Percentiles rank a stretch among this genome's conserved stretches.
Conservation (phyloP, 805 yeast genomes). For the Saturnispora bothae region DNA sequence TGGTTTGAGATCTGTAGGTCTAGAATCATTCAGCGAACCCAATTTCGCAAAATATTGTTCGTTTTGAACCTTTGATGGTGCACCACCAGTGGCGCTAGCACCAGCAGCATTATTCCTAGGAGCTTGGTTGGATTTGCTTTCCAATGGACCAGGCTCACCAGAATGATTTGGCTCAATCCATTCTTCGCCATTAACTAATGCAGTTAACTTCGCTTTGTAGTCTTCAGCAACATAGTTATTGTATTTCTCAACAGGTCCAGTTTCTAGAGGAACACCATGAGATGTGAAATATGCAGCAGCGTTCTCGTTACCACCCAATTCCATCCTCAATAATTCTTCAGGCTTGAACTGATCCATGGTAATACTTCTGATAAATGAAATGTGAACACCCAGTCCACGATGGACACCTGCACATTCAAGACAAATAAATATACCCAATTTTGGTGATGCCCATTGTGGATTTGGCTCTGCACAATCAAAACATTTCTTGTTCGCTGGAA, state of each 20-base stretch:
- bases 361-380: conserved; percentile 90
- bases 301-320: conserved; percentile 80
- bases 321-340: conserved; percentile 86
- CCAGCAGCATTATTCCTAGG: neutral
- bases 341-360: conserved; percentile 98
- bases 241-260: conserved; percentile 67
- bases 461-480: conserved; percentile 92
- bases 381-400: conserved; percentile 91
- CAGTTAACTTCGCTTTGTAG: conserved; percentile 71
- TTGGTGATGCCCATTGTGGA: conserved; percentile 99
- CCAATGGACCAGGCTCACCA: conserved; percentile 26
- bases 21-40: conserved; percentile 58
- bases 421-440: conserved; percentile 94
- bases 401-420: conserved; percentile 97
- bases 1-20: conserved; percentile 78
- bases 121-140: neutral
- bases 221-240: conserved; percentile 91
- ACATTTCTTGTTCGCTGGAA: conserved; percentile 77
- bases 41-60: conserved; percentile 75
- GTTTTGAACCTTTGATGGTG: conserved; percentile 39
- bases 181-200: conserved; percentile 61
- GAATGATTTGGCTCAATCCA: conserved; percentile 59
- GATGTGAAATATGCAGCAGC: conserved; percentile 57
- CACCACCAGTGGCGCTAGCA: conserved; percentile 1
- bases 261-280: conserved; percentile 57